Evolutionary conservation across 2,329 filamentous ascomycete genomes (phyloP).

Genomic region (Pseudocercospora cruenta): DNA sequence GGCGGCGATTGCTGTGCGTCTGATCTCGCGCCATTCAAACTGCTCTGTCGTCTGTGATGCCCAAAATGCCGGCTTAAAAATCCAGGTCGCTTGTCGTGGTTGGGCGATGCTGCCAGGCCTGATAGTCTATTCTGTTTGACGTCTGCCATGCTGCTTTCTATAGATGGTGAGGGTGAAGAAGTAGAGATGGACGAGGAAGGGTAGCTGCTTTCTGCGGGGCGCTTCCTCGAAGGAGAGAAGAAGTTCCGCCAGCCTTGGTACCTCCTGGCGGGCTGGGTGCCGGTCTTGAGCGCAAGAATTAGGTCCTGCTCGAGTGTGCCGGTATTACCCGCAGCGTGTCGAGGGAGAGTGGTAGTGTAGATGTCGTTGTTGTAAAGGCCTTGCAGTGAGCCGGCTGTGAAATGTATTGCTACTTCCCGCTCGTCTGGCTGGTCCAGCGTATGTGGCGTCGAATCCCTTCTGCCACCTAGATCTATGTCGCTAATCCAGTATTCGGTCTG

Average conservation of each 20-base stretch:
- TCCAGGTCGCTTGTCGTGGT: conserved; percentile 26
- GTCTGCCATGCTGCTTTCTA: conserved; percentile 21
- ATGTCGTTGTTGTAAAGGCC: conserved; percentile 15
- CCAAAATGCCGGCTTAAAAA: conserved; percentile 28
- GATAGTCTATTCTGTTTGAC: conserved; percentile 22
- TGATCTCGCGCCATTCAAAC: not conserved
- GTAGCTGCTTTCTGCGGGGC: conserved; percentile 14
- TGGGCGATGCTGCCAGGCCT: conserved; percentile 22
- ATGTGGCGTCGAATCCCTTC: conserved; percentile 10
- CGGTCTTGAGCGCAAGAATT: conserved; percentile 16
- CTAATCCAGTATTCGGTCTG: conserved; percentile 24
- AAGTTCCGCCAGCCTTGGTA: conserved; percentile 15
- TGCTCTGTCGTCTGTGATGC: conserved; percentile 25
- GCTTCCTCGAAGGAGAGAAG: conserved; percentile 17
- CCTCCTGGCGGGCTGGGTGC: conserved; percentile 10
- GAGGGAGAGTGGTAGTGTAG: conserved; percentile 9
- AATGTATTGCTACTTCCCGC: conserved; percentile 13
- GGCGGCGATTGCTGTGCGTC: conserved; percentile 9
- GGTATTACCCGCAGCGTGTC: not conserved
- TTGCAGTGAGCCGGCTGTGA: conserved; percentile 22
- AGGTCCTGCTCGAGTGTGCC: conserved; percentile 14
- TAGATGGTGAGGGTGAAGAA: conserved; percentile 19
- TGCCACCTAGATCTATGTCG: conserved; percentile 16
- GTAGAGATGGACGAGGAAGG: conserved; percentile 20
- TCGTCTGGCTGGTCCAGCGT: conserved; percentile 8